phyloP scores from a whole-genome alignment of 2,329 filamentous ascomycete species.

The Colletotrichum noveboracense region DNA sequence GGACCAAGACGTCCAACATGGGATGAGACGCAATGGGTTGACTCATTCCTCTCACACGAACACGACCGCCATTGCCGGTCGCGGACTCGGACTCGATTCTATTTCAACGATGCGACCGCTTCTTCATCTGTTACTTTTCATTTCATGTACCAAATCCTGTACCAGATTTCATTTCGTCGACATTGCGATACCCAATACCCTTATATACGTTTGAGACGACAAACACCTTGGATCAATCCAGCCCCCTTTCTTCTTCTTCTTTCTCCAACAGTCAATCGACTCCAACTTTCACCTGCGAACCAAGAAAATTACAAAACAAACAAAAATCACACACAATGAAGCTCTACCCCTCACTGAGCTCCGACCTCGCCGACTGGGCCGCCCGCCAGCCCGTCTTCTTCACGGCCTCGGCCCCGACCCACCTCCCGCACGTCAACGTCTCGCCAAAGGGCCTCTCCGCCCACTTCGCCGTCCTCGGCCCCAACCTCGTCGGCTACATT shows the following conservation, averaged over 20 bases:
- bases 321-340: slow-evolving; percentile 51
- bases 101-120: neutral
- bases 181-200: slow-evolving; percentile 16
- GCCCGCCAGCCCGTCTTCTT: slow-evolving; percentile 76
- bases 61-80: neutral
- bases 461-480: slow-evolving; percentile 64
- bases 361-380: slow-evolving; percentile 67
- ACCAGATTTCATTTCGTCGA: neutral
- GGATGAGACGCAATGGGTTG: slow-evolving; percentile 7
- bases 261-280: neutral
- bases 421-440: slow-evolving; percentile 74
- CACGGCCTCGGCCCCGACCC: slow-evolving; percentile 72
- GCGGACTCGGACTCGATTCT: neutral
- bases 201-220: slow-evolving; percentile 5
- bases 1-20: neutral
- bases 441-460: slow-evolving; percentile 75
- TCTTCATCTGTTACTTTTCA: neutral
- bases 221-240: neutral
- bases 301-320: neutral
- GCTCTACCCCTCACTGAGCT: slow-evolving; percentile 60
- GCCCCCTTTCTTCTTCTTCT: neutral
- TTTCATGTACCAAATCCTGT: slow-evolving; percentile 13
- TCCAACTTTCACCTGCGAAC: neutral
- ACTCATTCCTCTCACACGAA: slow-evolving; percentile 10
- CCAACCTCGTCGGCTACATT: slow-evolving; percentile 70